Base-by-base conservation (phyloP, 73 alveolate species). In the Paramecium pentaurelia region DNA sequence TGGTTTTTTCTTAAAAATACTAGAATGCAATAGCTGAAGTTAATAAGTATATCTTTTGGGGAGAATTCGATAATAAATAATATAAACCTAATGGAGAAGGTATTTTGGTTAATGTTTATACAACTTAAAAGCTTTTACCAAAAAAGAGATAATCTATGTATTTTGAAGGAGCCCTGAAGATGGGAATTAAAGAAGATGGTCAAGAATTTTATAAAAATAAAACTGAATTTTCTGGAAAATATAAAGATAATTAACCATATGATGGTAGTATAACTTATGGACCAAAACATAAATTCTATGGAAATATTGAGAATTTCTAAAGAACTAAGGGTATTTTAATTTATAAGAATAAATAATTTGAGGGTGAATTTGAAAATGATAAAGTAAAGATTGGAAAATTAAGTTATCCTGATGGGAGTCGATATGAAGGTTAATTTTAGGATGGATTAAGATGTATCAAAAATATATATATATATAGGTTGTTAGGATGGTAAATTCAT, bases 361-460 rank as follows among this genome's bases (percentile, higher is more conserved):
- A 80, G 30, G 91, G 91, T 8, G 58, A 22, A 0, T 80, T 80
- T 47, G 71, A 42, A 47, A 80, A 80, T 44, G 73, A 80, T 80
- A 80, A n/a, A 27, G 28, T 47, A 0, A 27, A 25, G 16, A 4
- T 7, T 0, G 91, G 91, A 11, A 80, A 11, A 16, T 18, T 80
- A 36, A 40, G 6, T 14, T 80, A 45, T 45, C 1, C 47, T 1
- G 32, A 40, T 49, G 71, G 77, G 4, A 27, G 58, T 47, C 27
- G 18, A 80, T 80, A 44, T 10, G 77, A 80, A 0, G 91, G 91
- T 18, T 16, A n/a, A 25, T 80, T 80, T 80, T 4, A 22, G 30
- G n/a, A 80, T 80, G 91, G 91, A 22, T 22, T 11, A 12, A 22
- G 37, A 80, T 25, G 91, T 80, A 80, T 37, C n/a, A 40, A 40